These are phyloP conservation scores for Wickerhamiella galacta DNA, from an alignment of 805 yeast species.

Conservation along the genomic window DNA sequence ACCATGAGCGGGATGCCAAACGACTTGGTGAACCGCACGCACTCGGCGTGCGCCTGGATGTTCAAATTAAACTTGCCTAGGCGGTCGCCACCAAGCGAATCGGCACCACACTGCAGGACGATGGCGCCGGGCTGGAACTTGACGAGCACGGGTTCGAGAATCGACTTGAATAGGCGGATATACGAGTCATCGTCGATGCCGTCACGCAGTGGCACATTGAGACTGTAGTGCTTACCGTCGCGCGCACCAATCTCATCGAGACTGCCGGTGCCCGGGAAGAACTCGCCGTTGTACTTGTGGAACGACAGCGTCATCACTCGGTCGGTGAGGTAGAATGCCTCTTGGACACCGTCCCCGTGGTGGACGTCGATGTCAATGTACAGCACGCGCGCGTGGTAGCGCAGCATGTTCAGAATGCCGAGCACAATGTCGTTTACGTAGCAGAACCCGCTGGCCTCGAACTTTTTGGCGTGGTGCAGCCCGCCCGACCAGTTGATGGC, in stretches of 20 bases:
- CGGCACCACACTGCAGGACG: constrained; percentile 96
- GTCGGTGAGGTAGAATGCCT: constrained; percentile 88
- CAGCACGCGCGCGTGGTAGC: constrained; percentile 83
- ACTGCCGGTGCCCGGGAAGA: constrained; percentile 95
- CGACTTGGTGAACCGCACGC: constrained; percentile 75
- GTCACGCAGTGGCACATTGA: constrained; percentile 84
- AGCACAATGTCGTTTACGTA: constrained; percentile 88
- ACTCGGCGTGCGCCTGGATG: constrained; percentile 87
- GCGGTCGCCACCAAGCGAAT: constrained; percentile 82
- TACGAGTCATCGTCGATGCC: constrained; percentile 92
- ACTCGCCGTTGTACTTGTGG: constrained; percentile 92
- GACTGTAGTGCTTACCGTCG: constrained; percentile 70
- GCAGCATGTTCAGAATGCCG: constrained; percentile 64
- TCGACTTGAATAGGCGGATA: constrained; percentile 48
- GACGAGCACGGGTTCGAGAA: constrained; percentile 72
- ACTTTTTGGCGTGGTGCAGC: constrained; percentile 87
- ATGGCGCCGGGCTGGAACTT: constrained; percentile 88
- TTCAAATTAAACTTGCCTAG: constrained; percentile 86
- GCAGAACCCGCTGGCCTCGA: constrained; percentile 90
- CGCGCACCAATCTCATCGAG: constrained; percentile 81
- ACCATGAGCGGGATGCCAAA: constrained; percentile 84
- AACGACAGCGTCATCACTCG: constrained; percentile 92
- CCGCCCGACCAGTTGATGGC: constrained; percentile 97
- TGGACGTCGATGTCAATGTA: constrained; percentile 91
- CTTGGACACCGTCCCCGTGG: constrained; percentile 97